These are phyloP conservation scores for Cercospora brassicicola DNA, from an alignment of 2,329 filamentous ascomycete species.

Conservation along the genomic window DNA sequence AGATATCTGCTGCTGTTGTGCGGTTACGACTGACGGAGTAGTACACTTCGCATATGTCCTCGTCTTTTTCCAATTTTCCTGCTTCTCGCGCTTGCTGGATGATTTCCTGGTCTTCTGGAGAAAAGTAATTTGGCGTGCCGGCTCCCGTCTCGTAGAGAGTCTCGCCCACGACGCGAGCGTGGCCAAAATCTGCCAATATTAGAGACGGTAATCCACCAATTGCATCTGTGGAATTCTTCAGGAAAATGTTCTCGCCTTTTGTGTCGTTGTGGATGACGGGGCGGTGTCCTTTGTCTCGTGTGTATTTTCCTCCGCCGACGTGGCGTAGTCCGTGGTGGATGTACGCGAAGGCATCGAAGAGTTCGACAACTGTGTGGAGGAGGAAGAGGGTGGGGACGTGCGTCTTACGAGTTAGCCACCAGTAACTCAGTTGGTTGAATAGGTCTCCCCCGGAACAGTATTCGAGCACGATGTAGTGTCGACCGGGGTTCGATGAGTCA, in stretches of 20 bases:
- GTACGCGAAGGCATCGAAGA: background rate
- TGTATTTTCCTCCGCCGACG: background rate
- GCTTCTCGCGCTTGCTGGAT: background rate
- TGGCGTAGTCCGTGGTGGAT: background rate
- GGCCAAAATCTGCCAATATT: background rate
- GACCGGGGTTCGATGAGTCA: background rate
- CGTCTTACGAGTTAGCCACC: background rate
- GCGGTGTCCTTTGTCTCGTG: background rate
- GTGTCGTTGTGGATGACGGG: background rate
- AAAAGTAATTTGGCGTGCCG: background rate
- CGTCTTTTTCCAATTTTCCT: background rate
- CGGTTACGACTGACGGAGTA: background rate
- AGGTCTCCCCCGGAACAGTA: background rate
- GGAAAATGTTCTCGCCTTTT: background rate
- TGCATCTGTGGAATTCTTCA: background rate
- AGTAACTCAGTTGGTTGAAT: background rate
- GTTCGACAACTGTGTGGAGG: background rate
- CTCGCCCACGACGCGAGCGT: background rate
- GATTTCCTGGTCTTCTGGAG: background rate
- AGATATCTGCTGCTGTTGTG: background rate
- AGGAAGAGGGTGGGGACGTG: background rate
- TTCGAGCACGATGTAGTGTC: background rate
- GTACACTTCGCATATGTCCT: background rate
- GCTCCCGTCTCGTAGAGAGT: background rate
- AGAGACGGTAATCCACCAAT: background rate